Evolutionary conservation across 108 stramenopile genomes (phyloP), one percentile per base, ranked within the genome.

Genomic region (Phaeodactylum tricornutum): DNA sequence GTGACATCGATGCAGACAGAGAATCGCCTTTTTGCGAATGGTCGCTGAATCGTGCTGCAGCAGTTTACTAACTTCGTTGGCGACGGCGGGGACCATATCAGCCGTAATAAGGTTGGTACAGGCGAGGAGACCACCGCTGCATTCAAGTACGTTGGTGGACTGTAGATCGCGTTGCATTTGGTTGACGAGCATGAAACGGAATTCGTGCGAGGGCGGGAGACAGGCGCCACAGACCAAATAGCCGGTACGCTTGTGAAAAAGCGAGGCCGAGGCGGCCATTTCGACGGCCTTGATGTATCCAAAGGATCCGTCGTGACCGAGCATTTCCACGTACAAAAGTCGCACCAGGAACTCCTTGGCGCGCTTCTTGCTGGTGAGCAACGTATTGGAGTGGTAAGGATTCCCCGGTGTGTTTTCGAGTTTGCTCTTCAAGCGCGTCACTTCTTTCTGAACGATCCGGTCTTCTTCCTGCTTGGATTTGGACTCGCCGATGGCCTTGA

Each of bases 391-490:
- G 43, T 49, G 59, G 36, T 43, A 26, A 0, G 41, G 29, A 12
- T 55, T 57, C 1, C 72, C 39, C 2, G 69, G 62, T 35, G 75
- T 71, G 7, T 50, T 54, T 51, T 85, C 79, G 27, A 96, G 60
- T 61, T 90, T 86, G 54, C 74, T 71, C 61, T 98, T 98, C 29
- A 99, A 81, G 4, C 65, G 59, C 14, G 43, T 34, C 11, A 96
- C 67, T 79, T 99, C 98, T 38, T 71, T 60, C 25, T 69, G 43
- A 59, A 99, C 94, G 64, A 99, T 99, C 25, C 94, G 84, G 61
- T 99, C 98, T 74, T 99, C 98, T 75, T 99, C 96, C 66, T 98
- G 98, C 67, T 99, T 99, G 44, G 94, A 93, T 64, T 97, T 97
- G 59, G 94, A 92, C 72, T 99, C 98, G 21, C 98, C 98, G 29